A percentile compares a stretch with the other conserved stretches of the same genome.
Evolutionary conservation across 305 asterid genomes (phyloP).

Genomic region (Andrographis paniculata): DNA sequence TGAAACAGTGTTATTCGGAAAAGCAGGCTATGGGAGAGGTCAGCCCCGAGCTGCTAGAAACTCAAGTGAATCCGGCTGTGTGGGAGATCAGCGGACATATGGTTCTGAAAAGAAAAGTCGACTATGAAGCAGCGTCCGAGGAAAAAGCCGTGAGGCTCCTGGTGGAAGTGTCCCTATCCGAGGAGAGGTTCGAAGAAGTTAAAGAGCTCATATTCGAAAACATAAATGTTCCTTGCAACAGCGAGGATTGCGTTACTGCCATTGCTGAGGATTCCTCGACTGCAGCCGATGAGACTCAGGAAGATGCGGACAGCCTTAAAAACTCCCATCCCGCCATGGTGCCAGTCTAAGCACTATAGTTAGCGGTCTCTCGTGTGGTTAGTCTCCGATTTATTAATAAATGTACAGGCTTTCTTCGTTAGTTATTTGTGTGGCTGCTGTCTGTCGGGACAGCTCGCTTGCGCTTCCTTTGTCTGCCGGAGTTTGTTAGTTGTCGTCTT

Average conservation of each 20-base stretch:
- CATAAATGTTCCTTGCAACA: constrained; percentile 27
- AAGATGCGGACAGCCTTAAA: constrained; percentile 42
- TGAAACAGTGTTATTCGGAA: constrained; percentile 72
- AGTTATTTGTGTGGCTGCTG: too few species aligned
- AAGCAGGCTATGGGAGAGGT: constrained; percentile 93
- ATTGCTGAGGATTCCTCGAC: constrained; percentile 23
- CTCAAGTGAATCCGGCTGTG: constrained; percentile 91
- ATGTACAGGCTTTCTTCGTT: too few species aligned
- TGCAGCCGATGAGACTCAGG: constrained; percentile 26
- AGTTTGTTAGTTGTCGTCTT: too few species aligned
- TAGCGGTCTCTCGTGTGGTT: too few species aligned
- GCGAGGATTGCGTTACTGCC: constrained; percentile 10
- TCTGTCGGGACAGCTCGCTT: too few species aligned
- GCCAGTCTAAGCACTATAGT: constrained; percentile 33
- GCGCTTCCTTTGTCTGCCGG: too few species aligned
- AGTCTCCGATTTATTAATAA: too few species aligned
- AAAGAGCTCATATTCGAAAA: constrained; percentile 62
- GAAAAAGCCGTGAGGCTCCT: constrained; percentile 83
- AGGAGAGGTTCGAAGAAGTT: constrained; percentile 73
- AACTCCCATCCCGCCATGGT: constrained; percentile 44
- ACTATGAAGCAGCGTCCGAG: constrained; percentile 68
- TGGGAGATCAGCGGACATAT: constrained; percentile 97
- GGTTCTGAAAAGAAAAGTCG: constrained; percentile 77
- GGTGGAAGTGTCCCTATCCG: constrained; percentile 83
- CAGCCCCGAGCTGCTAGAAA: constrained; percentile 67